Percentiles rank a stretch among this genome's conserved stretches.
phyloP scores from a whole-genome alignment of 352 stramenopile genomes.

The Phytophthora megakarya region DNA sequence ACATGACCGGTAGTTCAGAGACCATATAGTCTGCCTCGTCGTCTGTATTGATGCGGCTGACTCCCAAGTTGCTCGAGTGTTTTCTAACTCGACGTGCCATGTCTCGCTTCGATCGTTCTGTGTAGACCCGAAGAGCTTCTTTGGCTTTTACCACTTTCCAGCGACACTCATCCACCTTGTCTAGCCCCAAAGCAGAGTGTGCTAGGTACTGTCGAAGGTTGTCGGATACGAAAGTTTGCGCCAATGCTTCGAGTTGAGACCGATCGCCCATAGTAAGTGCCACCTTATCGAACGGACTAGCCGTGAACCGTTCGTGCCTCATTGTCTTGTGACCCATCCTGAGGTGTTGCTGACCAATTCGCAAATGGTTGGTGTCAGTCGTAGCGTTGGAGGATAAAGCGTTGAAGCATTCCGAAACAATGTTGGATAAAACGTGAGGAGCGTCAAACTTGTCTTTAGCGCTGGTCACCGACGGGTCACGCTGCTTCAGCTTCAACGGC shows the following conservation, averaged over 20 bases:
- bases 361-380: conserved; percentile 17
- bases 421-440: conserved; percentile 25
- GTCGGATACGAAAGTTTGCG: conserved; percentile 39
- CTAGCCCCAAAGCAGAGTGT: conserved; percentile 29
- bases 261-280: conserved; percentile 31
- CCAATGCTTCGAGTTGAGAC: conserved; percentile 29
- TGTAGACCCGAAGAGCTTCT: conserved; percentile 35
- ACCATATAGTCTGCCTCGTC: conserved; percentile 21
- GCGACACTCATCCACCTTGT: conserved; percentile 38
- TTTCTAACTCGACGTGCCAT: conserved; percentile 28
- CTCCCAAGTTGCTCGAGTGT: conserved; percentile 11
- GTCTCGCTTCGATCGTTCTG: conserved; percentile 34
- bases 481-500: conserved; percentile 28
- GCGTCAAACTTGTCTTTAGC: conserved; percentile 19
- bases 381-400: neutral
- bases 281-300: conserved; percentile 34
- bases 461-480: conserved; percentile 23
- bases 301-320: conserved; percentile 27
- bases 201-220: conserved; percentile 46
- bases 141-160: conserved; percentile 44
- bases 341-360: conserved; percentile 13
- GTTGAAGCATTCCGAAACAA: conserved; percentile 14
- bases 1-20: conserved; percentile 32
- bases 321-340: conserved; percentile 6
- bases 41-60: conserved; percentile 9